phyloP scores from a whole-genome alignment of 23 red algal genomes.

The Gracilaria gracilis region DNA sequence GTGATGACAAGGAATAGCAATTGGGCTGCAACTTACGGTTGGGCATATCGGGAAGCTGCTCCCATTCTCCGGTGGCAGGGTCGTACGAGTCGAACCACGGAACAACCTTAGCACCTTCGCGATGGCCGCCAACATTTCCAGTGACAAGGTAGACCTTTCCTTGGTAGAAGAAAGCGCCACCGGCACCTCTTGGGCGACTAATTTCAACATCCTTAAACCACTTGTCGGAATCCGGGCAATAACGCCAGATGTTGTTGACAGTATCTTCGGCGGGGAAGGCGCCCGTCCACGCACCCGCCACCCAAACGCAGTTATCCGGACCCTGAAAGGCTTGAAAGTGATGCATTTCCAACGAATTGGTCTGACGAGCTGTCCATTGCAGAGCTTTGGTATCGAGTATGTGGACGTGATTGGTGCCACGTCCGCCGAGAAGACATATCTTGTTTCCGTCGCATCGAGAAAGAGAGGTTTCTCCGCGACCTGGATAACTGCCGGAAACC shows the following conservation, averaged over 20 bases:
- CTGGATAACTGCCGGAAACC: slow-evolving; percentile 18
- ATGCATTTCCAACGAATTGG: slow-evolving; percentile 65
- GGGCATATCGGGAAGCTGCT: slow-evolving; percentile 55
- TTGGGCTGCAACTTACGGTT: slow-evolving; percentile 51
- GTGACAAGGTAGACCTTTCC: slow-evolving; percentile 65
- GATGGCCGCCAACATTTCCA: slow-evolving; percentile 81
- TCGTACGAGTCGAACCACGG: slow-evolving; percentile 74
- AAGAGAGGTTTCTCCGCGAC: slow-evolving; percentile 49
- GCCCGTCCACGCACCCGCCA: slow-evolving; percentile 72
- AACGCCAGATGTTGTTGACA: slow-evolving; percentile 59
- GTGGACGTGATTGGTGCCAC: slow-evolving; percentile 30
- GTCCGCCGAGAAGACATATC: slow-evolving; percentile 78
- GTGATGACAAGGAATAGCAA: slow-evolving; percentile 30
- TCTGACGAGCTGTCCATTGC: slow-evolving; percentile 19
- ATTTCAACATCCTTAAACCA: slow-evolving; percentile 60
- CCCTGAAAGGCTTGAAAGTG: slow-evolving; percentile 74
- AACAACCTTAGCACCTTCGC: slow-evolving; percentile 50
- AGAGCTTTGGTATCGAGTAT: slow-evolving; percentile 56
- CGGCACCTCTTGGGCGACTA: slow-evolving; percentile 53
- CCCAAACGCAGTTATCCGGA: slow-evolving; percentile 71
- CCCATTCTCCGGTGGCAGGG: slow-evolving; percentile 59
- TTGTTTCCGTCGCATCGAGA: slow-evolving; percentile 50
- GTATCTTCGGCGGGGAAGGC: slow-evolving; percentile 55
- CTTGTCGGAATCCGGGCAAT: slow-evolving; percentile 70
- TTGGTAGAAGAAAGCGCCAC: slow-evolving; percentile 49